Conservation (phyloP, 495 filamentous ascomycete genomes). For the Penicillium cataractarum region DNA sequence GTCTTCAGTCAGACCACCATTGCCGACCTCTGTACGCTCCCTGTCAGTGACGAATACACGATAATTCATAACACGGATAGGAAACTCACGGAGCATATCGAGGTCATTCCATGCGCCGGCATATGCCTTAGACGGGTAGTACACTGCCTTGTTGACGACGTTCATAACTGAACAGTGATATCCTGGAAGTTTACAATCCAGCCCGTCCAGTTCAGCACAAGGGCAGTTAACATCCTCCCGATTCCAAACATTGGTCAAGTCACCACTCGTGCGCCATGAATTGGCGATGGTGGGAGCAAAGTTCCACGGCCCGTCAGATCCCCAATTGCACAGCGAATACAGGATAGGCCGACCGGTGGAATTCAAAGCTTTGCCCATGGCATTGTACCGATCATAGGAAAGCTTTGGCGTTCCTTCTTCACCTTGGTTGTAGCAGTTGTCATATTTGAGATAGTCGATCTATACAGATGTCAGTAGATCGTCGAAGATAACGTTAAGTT, state of each 20-base stretch:
- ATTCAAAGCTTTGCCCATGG: slow-evolving; percentile 65
- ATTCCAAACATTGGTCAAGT: slow-evolving; percentile 36
- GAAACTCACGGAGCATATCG: slow-evolving; percentile 55
- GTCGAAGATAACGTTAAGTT: neutral
- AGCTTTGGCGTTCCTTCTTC: slow-evolving; percentile 51
- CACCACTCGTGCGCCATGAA: slow-evolving; percentile 59
- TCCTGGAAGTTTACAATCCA: slow-evolving; percentile 52
- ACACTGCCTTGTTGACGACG: slow-evolving; percentile 54
- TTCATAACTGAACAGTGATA: slow-evolving; percentile 58
- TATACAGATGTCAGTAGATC: slow-evolving; percentile 13
- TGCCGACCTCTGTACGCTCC: slow-evolving; percentile 61
- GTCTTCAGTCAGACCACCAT: slow-evolving; percentile 53
- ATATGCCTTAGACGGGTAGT: slow-evolving; percentile 35
- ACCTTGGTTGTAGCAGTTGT: slow-evolving; percentile 67
- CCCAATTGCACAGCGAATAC: slow-evolving; percentile 66
- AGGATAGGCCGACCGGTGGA: slow-evolving; percentile 60
- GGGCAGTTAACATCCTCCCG: slow-evolving; percentile 41
- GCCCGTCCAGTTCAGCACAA: slow-evolving; percentile 38
- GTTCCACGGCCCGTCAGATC: slow-evolving; percentile 52
- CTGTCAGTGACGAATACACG: too few species aligned
- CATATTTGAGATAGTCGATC: slow-evolving; percentile 65
- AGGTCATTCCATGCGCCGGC: slow-evolving; percentile 45
- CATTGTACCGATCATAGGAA: slow-evolving; percentile 55
- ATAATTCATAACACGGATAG: too few species aligned
- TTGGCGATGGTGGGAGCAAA: slow-evolving; percentile 62